Conservation (phyloP, 2,329 filamentous ascomycete species). For the Epicoccum nigrum region DNA sequence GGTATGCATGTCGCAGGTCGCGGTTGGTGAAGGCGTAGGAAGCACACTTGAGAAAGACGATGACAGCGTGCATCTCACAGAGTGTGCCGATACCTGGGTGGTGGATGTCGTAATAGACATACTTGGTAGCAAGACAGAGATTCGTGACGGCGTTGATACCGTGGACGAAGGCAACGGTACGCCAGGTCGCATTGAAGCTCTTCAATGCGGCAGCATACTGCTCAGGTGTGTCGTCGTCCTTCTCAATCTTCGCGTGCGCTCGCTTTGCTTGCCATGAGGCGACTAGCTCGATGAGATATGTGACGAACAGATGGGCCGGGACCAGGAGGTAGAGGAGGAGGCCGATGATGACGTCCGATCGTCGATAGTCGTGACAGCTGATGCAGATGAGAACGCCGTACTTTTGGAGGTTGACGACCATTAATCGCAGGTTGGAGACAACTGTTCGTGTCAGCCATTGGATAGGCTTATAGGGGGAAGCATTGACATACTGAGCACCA, state of each 20-base stretch:
- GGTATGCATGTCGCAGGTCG: constrained; percentile 87
- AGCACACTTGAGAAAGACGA: constrained; percentile 94
- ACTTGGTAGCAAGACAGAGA: constrained; percentile 77
- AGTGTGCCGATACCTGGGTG: constrained; percentile 93
- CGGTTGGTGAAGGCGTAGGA: constrained; percentile 97
- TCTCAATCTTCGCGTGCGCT: constrained; percentile 63
- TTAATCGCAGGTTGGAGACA: constrained; percentile 88
- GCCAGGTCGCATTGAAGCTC: constrained; percentile 77
- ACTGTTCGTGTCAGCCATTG: constrained; percentile 59
- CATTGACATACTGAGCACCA: constrained; percentile 74
- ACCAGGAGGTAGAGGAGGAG: constrained; percentile 82
- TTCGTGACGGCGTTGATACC: constrained; percentile 82
- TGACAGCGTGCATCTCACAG: constrained; percentile 87
- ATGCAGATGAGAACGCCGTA: constrained; percentile 96
- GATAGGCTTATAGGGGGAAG: neutral
- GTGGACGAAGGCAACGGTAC: constrained; percentile 78
- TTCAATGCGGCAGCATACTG: constrained; percentile 66
- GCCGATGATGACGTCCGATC: constrained; percentile 76
- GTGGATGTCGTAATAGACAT: constrained; percentile 89
- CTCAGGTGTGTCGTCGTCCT: constrained; percentile 57
- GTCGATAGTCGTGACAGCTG: constrained; percentile 84
- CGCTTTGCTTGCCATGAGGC: constrained; percentile 80
- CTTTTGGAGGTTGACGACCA: constrained; percentile 98
- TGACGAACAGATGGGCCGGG: constrained; percentile 87
- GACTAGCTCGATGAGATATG: constrained; percentile 85